Percentiles rank a stretch among this genome's conserved stretches.
These are phyloP conservation scores for Hortiboletus flavorubellus DNA, from an alignment of 768 basidiomycete species.

Conservation along the genomic window DNA sequence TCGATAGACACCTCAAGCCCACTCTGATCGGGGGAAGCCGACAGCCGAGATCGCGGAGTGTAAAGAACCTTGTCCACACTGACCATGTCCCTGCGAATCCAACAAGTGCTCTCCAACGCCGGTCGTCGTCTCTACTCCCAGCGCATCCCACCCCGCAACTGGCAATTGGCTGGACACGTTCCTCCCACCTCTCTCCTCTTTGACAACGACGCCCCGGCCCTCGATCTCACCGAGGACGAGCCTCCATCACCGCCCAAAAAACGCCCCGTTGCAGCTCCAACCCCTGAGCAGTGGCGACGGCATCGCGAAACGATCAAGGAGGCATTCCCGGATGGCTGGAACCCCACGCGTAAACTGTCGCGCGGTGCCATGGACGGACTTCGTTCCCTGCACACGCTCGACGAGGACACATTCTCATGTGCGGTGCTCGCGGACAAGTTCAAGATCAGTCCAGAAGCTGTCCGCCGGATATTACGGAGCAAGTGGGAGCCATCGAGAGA, in stretches of 20 bases:
- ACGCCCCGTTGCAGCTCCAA: conserved; percentile 18
- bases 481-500: conserved; percentile 62
- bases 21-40: conserved; percentile 22
- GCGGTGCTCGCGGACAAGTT: conserved; percentile 72
- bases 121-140: conserved; percentile 27
- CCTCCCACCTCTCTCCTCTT: conserved; percentile 30
- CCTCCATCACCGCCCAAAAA: conserved; percentile 25
- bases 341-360: conserved; percentile 75
- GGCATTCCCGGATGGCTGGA: conserved; percentile 67
- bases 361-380: conserved; percentile 83
- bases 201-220: conserved; percentile 12
- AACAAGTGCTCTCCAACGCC: conserved; percentile 1
- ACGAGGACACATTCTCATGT: conserved; percentile 63
- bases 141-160: conserved; percentile 25
- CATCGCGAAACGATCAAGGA: conserved; percentile 53
- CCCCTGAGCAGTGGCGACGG: conserved; percentile 45
- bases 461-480: conserved; percentile 74
- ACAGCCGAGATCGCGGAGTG: conserved; percentile 18
- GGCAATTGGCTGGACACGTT: conserved; percentile 31
- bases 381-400: conserved; percentile 59
- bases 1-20: not conserved
- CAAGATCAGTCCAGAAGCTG: conserved; percentile 76
- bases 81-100: conserved; percentile 20
- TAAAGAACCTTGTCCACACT: not conserved
- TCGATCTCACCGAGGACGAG: conserved; percentile 32